Evolutionary conservation across 768 basidiomycete species (phyloP).

Genomic region (Lentinula lateritia): DNA sequence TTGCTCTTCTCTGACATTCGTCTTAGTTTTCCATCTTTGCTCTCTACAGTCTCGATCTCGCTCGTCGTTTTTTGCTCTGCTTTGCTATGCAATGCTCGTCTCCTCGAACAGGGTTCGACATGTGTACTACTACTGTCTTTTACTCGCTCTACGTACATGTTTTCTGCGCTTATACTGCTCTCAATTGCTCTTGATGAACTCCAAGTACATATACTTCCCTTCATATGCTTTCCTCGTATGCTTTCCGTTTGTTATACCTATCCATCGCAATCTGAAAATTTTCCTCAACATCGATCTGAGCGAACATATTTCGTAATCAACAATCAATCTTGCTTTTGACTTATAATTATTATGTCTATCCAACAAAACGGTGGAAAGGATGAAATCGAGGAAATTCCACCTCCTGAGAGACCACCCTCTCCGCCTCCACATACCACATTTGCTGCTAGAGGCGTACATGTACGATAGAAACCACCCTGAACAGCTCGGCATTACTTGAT

Average conservation of each 20-base stretch:
- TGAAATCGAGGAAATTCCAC: conserved; percentile 54
- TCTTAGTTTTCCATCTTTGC: conserved; percentile 6
- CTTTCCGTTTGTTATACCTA: neutral
- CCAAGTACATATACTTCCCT: neutral
- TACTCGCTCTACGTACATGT: conserved; percentile 1
- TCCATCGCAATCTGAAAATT: no score
- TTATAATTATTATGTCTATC: neutral
- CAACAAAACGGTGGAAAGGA: conserved; percentile 26
- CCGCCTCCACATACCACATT: conserved; percentile 73
- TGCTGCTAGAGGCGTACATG: conserved; percentile 65
- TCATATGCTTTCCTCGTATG: conserved; percentile 6
- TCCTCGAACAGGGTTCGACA: neutral
- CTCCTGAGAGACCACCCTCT: conserved; percentile 59
- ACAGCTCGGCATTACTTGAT: conserved; percentile 1
- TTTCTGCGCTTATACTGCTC: neutral
- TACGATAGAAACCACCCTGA: conserved; percentile 32
- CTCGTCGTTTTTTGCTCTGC: conserved; percentile 6
- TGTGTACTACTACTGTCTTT: conserved; percentile 9
- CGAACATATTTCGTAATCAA: no score
- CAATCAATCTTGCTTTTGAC: neutral
- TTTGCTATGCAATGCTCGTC: conserved; percentile 6
- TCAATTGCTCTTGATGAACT: conserved; percentile 1
- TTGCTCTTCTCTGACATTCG: conserved; percentile 10
- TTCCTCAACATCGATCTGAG: neutral
- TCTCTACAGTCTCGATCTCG: conserved; percentile 8